A percentile compares a stretch with the other conserved stretches of the same genome.
These are phyloP conservation scores for Candida bentonensis DNA, from an alignment of 805 yeast species.

Conservation along the genomic window DNA sequence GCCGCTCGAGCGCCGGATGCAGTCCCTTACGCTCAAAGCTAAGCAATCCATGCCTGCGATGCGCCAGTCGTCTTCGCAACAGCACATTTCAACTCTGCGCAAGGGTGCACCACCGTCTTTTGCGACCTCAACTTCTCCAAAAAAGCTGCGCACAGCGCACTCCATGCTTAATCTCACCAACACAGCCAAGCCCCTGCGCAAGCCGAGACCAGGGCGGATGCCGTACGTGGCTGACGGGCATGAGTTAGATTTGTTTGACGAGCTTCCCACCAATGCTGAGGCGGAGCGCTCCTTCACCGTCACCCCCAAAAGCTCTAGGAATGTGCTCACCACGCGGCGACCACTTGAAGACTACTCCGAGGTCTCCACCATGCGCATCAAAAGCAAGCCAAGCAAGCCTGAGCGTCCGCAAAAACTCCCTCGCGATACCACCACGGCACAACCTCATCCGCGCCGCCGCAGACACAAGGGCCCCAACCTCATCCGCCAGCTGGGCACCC, in stretches of 20 bases:
- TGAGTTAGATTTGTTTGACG: slow-evolving; percentile 17
- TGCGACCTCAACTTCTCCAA: neutral
- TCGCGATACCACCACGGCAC: neutral
- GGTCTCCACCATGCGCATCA: slow-evolving; percentile 9
- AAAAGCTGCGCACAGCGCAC: slow-evolving; percentile 10
- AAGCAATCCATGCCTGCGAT: slow-evolving; percentile 1
- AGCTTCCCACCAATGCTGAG: slow-evolving; percentile 10
- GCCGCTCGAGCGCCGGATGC: slow-evolving; percentile 1
- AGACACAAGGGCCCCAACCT: slow-evolving; percentile 7
- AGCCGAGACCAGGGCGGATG: slow-evolving; percentile 2
- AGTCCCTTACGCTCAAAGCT: neutral
- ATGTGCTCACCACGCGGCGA: slow-evolving; percentile 3
- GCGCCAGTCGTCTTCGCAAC: neutral
- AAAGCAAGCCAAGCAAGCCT: neutral
- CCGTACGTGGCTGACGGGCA: slow-evolving; percentile 13
- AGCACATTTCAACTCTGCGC: neutral
- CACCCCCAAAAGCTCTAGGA: slow-evolving; percentile 5
- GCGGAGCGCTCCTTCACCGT: slow-evolving; percentile 7
- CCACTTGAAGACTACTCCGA: slow-evolving; percentile 5
- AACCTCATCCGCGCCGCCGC: neutral
- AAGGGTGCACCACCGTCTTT: neutral
- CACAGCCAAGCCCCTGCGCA: slow-evolving; percentile 1
- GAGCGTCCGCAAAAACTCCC: neutral
- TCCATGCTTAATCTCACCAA: slow-evolving; percentile 9
- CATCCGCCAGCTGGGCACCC: slow-evolving; percentile 12